Evolutionary conservation across 768 basidiomycete genomes (phyloP).

Genomic region (Suillus brevipes): DNA sequence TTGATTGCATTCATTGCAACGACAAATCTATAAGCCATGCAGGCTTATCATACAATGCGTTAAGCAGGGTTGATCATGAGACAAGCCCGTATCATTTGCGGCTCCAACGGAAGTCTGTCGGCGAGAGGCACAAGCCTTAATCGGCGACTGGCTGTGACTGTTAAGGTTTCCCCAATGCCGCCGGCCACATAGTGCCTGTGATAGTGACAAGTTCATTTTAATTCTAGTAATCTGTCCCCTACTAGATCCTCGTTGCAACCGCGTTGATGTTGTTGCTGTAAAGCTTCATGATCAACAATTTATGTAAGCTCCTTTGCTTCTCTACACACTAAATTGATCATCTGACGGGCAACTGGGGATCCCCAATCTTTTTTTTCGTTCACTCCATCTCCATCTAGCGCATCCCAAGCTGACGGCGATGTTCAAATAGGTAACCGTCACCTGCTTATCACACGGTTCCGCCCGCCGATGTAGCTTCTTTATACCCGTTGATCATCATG

Average conservation of each 20-base stretch:
- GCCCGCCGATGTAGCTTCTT: background rate
- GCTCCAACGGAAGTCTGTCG: background rate
- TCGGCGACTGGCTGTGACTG: background rate
- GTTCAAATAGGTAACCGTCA: background rate
- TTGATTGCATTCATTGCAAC: background rate
- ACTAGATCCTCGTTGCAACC: background rate
- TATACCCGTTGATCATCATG: background rate
- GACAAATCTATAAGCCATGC: background rate
- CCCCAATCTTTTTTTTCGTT: background rate
- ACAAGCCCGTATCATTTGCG: background rate
- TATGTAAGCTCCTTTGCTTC: constrained; percentile 1
- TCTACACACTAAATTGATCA: background rate
- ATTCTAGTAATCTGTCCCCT: background rate
- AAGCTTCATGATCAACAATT: constrained; percentile 1
- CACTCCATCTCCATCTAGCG: background rate
- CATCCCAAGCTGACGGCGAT: constrained; percentile 2
- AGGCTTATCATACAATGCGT: background rate
- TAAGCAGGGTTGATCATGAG: background rate
- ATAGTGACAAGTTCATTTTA: background rate
- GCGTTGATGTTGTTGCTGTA: background rate
- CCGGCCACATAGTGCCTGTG: background rate
- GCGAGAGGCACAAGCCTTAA: background rate
- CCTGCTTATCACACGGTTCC: background rate
- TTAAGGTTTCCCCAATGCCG: constrained; percentile 1
- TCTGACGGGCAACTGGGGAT: background rate